Evolutionary conservation across 2,329 filamentous ascomycete species (phyloP).

Genomic region (Podosphaera xanthii): DNA sequence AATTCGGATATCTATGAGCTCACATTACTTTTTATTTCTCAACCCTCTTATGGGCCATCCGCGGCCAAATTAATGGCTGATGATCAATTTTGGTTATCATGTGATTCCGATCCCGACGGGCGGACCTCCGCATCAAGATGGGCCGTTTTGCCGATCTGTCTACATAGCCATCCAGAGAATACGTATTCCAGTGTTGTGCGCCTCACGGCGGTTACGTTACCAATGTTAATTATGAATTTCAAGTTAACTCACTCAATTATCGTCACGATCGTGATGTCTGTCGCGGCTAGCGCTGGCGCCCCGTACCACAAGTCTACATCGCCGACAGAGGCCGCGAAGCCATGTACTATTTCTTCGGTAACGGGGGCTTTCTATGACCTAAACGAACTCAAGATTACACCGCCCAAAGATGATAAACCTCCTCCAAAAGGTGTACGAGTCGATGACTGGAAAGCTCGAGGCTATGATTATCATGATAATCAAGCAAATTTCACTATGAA

Average conservation of each 20-base stretch:
- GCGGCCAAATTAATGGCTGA: no score
- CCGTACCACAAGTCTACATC: constrained; percentile 8
- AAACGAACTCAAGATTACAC: constrained; percentile 13
- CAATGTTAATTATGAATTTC: constrained; percentile 10
- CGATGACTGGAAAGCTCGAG: constrained; percentile 39
- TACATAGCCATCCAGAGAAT: constrained; percentile 2
- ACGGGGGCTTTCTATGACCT: constrained; percentile 16
- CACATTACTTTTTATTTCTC: no score
- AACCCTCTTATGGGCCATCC: no score
- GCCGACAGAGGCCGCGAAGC: constrained; percentile 9
- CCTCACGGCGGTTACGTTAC: constrained; percentile 8
- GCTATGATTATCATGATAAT: constrained; percentile 38
- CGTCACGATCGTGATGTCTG: constrained; percentile 11
- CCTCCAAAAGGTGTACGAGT: constrained; percentile 29
- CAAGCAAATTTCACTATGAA: constrained; percentile 66
- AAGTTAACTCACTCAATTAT: constrained; percentile 4
- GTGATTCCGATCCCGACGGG: no score
- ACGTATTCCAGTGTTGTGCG: constrained; percentile 6
- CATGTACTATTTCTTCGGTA: constrained; percentile 15
- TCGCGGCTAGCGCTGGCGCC: constrained; percentile 9
- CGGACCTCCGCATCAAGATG: no score
- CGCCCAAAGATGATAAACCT: constrained; percentile 16
- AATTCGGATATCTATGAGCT: no score
- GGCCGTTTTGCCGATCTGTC: no score
- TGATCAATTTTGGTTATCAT: no score